phyloP scores from a whole-genome alignment of 2,329 filamentous ascomycete species.

The Scleromitrula shiraiana region DNA sequence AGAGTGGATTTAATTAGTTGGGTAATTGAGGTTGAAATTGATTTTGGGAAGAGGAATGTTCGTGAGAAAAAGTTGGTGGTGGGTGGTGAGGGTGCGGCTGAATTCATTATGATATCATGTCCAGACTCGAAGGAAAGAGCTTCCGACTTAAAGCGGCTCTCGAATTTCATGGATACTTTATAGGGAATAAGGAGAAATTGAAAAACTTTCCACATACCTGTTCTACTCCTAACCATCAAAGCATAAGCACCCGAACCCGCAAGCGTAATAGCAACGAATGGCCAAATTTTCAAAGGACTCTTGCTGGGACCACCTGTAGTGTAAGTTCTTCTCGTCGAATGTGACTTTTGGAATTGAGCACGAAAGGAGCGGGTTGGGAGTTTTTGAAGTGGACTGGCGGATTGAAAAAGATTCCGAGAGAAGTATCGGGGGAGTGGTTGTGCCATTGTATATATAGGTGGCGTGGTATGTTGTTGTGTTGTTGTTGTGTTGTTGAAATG shows the following conservation, averaged over 20 bases:
- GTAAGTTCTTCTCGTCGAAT: slow-evolving; percentile 19
- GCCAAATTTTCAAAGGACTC: slow-evolving; percentile 32
- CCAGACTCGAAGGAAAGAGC: not conserved
- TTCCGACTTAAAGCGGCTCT: slow-evolving; percentile 28
- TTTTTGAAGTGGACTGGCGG: slow-evolving; percentile 15
- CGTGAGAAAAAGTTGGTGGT: not conserved
- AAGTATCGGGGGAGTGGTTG: slow-evolving; percentile 22
- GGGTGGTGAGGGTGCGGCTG: not conserved
- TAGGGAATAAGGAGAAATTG: not conserved
- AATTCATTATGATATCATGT: not conserved
- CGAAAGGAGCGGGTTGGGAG: slow-evolving; percentile 16
- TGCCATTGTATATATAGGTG: slow-evolving; percentile 18
- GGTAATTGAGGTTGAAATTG: not conserved
- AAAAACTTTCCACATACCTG: slow-evolving; percentile 6
- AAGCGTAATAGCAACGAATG: slow-evolving; percentile 35
- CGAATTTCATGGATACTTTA: slow-evolving; percentile 6
- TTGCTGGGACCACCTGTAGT: slow-evolving; percentile 26
- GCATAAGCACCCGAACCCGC: slow-evolving; percentile 42
- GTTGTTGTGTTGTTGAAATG: not conserved
- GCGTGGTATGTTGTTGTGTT: not conserved
- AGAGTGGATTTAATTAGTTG: not conserved
- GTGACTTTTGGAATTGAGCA: slow-evolving; percentile 13
- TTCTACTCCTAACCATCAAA: slow-evolving; percentile 41
- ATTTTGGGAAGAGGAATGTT: not conserved
- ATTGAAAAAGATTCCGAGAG: slow-evolving; percentile 22